Conservation (phyloP, 2,329 filamentous ascomycete genomes). For the Apiospora aurea region DNA sequence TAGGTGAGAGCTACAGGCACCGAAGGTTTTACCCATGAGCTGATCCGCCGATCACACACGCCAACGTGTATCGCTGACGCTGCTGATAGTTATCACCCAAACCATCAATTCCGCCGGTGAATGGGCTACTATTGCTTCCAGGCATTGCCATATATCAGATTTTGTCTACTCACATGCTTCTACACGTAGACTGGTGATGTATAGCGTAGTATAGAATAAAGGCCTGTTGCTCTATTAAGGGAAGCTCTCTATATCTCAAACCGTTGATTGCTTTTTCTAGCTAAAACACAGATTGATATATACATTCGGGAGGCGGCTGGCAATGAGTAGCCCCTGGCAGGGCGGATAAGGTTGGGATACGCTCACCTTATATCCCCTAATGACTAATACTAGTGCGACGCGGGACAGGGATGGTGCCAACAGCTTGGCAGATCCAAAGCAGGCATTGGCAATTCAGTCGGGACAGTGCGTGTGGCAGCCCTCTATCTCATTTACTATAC, state of each 20-base stretch:
- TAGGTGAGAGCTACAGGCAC: background rate
- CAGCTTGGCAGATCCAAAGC: background rate
- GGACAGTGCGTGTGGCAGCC: background rate
- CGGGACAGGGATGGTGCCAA: background rate
- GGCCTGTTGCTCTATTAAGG: background rate
- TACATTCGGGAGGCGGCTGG: background rate
- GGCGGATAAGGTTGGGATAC: background rate
- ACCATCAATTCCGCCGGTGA: background rate
- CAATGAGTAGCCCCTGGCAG: background rate
- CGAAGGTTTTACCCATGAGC: background rate
- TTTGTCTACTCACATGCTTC: background rate
- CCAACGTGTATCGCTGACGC: background rate
- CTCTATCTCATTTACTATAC: background rate
- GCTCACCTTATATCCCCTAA: background rate
- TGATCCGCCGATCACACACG: slow-evolving; percentile 11
- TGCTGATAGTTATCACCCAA: background rate
- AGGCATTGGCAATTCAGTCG: background rate
- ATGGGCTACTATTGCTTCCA: no score
- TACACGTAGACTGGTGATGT: background rate
- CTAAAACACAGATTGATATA: background rate
- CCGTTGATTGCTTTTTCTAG: background rate
- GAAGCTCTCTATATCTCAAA: background rate
- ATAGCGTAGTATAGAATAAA: background rate
- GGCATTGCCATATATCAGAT: background rate
- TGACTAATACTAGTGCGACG: slow-evolving; percentile 15